phyloP scores from a whole-genome alignment of 2,329 filamentous ascomycete species.

The Ascochyta fabae region DNA sequence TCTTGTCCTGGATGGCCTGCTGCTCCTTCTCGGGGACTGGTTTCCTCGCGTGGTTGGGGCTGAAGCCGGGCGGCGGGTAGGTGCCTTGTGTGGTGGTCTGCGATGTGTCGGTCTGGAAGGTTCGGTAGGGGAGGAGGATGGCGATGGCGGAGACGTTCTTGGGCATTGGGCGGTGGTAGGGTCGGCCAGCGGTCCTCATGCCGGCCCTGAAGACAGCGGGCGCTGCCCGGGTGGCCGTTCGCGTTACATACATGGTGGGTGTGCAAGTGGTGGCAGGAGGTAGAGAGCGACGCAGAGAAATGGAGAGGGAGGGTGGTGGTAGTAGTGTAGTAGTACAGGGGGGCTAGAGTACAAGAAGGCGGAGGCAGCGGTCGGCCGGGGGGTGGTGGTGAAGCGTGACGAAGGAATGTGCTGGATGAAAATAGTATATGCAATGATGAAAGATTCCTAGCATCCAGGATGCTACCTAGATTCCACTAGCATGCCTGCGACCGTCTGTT shows the following conservation, averaged over 20 bases:
- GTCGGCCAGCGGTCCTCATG: conserved; percentile 50
- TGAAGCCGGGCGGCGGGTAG: conserved; percentile 87
- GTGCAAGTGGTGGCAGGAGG: conserved; percentile 19
- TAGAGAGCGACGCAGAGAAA: conserved; percentile 17
- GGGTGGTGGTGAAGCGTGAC: conserved; percentile 10
- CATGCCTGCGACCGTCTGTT: no score
- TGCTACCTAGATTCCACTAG: no score
- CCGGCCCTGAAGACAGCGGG: conserved; percentile 56
- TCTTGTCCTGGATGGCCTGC: conserved; percentile 28
- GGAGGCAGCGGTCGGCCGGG: conserved; percentile 9
- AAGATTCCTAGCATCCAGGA: not conserved
- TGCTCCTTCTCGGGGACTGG: conserved; percentile 69
- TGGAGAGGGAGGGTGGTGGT: not conserved
- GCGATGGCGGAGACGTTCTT: conserved; percentile 63
- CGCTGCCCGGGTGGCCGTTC: conserved; percentile 53
- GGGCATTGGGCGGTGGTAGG: conserved; percentile 52
- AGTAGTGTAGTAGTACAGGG: not conserved
- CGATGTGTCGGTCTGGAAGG: conserved; percentile 64
- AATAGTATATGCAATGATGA: conserved; percentile 24
- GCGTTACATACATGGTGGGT: conserved; percentile 53
- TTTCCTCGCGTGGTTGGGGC: conserved; percentile 87
- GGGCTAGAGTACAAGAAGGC: conserved; percentile 14
- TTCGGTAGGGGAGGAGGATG: conserved; percentile 61
- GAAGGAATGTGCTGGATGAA: conserved; percentile 24
- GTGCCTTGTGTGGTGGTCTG: conserved; percentile 56